phyloP scores from a whole-genome alignment of 2,329 filamentous ascomycete species.

The Phialophora verrucosa region DNA sequence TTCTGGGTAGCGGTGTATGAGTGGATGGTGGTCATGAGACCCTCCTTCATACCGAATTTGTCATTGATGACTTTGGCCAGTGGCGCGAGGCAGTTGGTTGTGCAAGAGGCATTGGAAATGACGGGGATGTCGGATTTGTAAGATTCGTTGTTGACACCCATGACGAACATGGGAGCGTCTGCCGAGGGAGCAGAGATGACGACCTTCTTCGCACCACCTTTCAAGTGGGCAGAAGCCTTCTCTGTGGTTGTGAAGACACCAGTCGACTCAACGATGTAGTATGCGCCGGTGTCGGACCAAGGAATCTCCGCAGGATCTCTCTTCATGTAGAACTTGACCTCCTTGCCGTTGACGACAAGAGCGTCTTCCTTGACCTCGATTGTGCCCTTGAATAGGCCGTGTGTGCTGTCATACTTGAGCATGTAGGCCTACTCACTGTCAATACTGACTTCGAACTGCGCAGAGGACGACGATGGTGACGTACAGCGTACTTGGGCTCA shows the following conservation, averaged over 20 bases:
- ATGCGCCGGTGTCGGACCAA: constrained; percentile 84
- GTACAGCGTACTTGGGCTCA: constrained; percentile 94
- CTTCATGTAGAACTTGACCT: constrained; percentile 92
- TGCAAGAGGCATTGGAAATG: constrained; percentile 99
- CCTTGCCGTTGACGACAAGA: constrained; percentile 92
- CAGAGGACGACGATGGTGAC: constrained; percentile 50
- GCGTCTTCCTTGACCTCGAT: constrained; percentile 74
- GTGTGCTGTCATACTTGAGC: constrained; percentile 98
- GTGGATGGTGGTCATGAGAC: constrained; percentile 99
- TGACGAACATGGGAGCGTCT: constrained; percentile 99
- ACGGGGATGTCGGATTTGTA: constrained; percentile 91
- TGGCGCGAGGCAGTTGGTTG: constrained; percentile 99
- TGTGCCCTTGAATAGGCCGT: constrained; percentile 94
- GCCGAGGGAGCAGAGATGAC: constrained; percentile 65
- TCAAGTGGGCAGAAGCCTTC: constrained; percentile 92
- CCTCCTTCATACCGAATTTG: constrained; percentile 96
- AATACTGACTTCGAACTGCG: background rate
- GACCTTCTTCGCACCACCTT: constrained; percentile 98
- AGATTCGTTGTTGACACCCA: constrained; percentile 95
- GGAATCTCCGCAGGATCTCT: constrained; percentile 87
- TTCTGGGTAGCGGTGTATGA: constrained; percentile 99
- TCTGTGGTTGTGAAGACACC: constrained; percentile 99
- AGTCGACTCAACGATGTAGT: constrained; percentile 96
- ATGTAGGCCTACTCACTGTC: constrained; percentile 79
- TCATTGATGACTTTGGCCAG: constrained; percentile 99